A percentile compares a stretch with the other conserved stretches of the same genome.
These are phyloP conservation scores for Daedalea quercina DNA, from an alignment of 768 basidiomycete genomes.

Conservation along the genomic window DNA sequence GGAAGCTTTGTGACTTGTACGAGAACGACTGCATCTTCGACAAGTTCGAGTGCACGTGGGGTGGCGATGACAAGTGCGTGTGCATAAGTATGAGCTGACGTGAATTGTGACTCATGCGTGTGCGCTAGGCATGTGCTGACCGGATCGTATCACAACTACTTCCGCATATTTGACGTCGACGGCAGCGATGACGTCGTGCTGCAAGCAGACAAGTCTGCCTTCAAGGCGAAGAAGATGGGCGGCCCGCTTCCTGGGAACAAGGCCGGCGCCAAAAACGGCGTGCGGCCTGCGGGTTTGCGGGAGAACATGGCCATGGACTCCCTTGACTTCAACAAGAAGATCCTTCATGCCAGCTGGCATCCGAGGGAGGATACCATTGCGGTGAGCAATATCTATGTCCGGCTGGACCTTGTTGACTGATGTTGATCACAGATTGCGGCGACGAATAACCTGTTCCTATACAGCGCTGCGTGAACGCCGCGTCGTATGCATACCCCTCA, in stretches of 20 bases:
- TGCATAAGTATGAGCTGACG: neutral
- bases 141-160: conserved; percentile 99
- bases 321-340: conserved; percentile 95
- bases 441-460: conserved; percentile 92
- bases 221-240: conserved; percentile 99
- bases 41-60: conserved; percentile 99
- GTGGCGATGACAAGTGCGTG: conserved; percentile 91
- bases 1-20: conserved; percentile 96
- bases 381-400: conserved; percentile 40
- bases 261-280: conserved; percentile 63
- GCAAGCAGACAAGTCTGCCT: conserved; percentile 98
- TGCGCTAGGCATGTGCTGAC: conserved; percentile 81
- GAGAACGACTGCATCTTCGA: conserved; percentile 99
- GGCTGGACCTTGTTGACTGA: neutral
- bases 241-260: conserved; percentile 64
- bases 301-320: conserved; percentile 92
- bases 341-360: conserved; percentile 95
- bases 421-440: conserved; percentile 70
- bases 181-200: conserved; percentile 83
- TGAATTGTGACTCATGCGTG: neutral
- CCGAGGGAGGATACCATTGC: conserved; percentile 97
- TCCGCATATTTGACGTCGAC: conserved; percentile 96
- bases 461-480: conserved; percentile 48
- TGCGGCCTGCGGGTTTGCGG: conserved; percentile 64
- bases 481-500: neutral